Evolutionary conservation across 164 flowering plant genomes (phyloP), one percentile per base, ranked within the genome.

Genomic region (Paratinospora sagittata): DNA sequence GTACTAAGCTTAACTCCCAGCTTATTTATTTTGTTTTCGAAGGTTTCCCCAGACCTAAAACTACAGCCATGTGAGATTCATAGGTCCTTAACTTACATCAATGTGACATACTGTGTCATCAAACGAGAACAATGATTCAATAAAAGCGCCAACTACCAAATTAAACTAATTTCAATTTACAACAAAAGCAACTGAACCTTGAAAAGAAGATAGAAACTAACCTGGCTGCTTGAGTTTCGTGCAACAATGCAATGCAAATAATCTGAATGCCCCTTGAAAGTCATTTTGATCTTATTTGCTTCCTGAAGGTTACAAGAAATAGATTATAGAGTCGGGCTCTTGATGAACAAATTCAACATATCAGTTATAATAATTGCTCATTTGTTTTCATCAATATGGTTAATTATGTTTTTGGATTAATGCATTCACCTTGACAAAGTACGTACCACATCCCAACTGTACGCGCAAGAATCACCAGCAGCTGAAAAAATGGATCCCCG

Each of bases 361-460:
- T 13, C 52, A 21, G 17, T 67, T 63, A 1, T 62, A 57, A 19
- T 24, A 69, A 55, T 10, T 49, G n/a, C 41, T 47, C 34, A 43
- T 34, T 45, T 30, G 21, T 36, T 68, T 65, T 41, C 12, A 49
- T 14, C 0, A 27, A 4, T 62, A 61, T 57, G 5, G 41, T 12
- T 30, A 23, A 9, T 11, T 27, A 64, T n/a, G n/a, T 64, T 16
- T 27, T 17, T 64, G 67, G 23, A 27, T 17, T 27, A 64, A 12
- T 69, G 45, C 72, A 63, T 77, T 79, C 81, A 81, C 79, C 79
- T 75, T 74, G 55, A 74, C 65, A 67, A 78, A 61, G 80, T 73
- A 84, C 95, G 55, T 90, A 95, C 98, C 99, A 95, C 77, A 82
- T 95, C 99, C 99, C 99, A 92, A 78, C 96, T 87, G 81, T 95